phyloP scores from a whole-genome alignment of 805 yeast species.

The Saccharomycopsis schoenii region DNA sequence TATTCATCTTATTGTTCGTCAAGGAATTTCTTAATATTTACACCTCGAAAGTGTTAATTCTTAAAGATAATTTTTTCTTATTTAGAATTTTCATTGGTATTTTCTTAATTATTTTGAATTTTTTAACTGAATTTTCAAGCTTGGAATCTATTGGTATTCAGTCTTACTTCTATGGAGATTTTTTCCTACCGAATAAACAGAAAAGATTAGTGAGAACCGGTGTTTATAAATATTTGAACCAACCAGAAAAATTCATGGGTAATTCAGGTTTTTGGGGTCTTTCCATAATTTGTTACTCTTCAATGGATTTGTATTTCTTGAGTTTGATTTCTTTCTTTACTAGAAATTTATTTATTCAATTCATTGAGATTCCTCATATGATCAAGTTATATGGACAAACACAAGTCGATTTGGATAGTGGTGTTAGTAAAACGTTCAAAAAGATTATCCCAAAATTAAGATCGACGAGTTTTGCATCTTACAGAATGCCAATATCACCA shows the following conservation, averaged over 20 bases:
- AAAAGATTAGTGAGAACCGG: slow-evolving; percentile 62
- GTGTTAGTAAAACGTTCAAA: slow-evolving; percentile 18
- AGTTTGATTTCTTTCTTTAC: slow-evolving; percentile 58
- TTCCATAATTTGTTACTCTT: slow-evolving; percentile 47
- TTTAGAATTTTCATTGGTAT: slow-evolving; percentile 50
- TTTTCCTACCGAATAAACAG: slow-evolving; percentile 50
- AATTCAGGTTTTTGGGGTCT: slow-evolving; percentile 73
- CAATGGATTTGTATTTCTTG: slow-evolving; percentile 37
- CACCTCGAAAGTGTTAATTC: neutral
- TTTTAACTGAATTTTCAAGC: slow-evolving; percentile 62
- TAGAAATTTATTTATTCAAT: slow-evolving; percentile 56
- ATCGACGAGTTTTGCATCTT: neutral
- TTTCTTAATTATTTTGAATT: slow-evolving; percentile 46
- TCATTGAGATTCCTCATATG: slow-evolving; percentile 73
- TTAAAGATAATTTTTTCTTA: slow-evolving; percentile 32
- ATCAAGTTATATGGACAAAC: slow-evolving; percentile 61
- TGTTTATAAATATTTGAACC: slow-evolving; percentile 69
- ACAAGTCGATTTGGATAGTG: slow-evolving; percentile 29
- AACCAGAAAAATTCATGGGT: slow-evolving; percentile 74
- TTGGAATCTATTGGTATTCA: slow-evolving; percentile 65
- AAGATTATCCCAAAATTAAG: slow-evolving; percentile 10
- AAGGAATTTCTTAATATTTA: slow-evolving; percentile 25
- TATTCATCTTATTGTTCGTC: slow-evolving; percentile 33
- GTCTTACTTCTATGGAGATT: slow-evolving; percentile 90
- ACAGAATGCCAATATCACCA: neutral